Percentiles rank a stretch among this genome's conserved stretches.
These are phyloP conservation scores for Monilinia aucupariae DNA, from an alignment of 2,329 filamentous ascomycete genomes.

Conservation along the genomic window DNA sequence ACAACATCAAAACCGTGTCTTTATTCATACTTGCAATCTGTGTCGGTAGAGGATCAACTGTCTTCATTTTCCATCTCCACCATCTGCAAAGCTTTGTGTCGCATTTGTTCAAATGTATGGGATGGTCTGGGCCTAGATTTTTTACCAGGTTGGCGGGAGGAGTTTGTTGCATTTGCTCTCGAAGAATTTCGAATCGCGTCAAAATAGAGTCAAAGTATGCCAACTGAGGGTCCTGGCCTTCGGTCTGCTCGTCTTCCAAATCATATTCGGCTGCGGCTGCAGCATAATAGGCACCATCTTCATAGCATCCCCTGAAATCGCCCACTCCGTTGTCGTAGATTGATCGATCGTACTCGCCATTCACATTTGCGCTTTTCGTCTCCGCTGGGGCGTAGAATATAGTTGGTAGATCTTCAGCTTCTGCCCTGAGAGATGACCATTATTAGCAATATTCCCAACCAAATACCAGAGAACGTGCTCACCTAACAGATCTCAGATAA, in stretches of 20 bases:
- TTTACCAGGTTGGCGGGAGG: conserved; percentile 50
- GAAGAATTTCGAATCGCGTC: conserved; percentile 59
- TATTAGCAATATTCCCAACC: conserved; percentile 36
- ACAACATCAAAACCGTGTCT: conserved; percentile 57
- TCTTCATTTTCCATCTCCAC: conserved; percentile 50
- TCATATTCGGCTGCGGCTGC: conserved; percentile 38
- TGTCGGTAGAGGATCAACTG: conserved; percentile 51
- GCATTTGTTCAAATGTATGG: conserved; percentile 40
- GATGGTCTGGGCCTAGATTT: conserved; percentile 48
- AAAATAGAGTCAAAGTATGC: conserved; percentile 65
- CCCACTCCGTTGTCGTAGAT: conserved; percentile 47
- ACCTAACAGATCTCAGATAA: conserved; percentile 69
- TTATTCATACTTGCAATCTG: conserved; percentile 63
- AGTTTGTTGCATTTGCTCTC: conserved; percentile 51
- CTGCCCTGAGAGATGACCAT: conserved; percentile 54
- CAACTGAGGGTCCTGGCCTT: conserved; percentile 45
- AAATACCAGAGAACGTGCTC: conserved; percentile 34
- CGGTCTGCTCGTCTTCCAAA: conserved; percentile 28
- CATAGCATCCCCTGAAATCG: conserved; percentile 60
- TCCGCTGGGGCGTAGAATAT: conserved; percentile 59
- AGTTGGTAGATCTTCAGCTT: conserved; percentile 69
- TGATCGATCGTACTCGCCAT: conserved; percentile 32
- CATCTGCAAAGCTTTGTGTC: conserved; percentile 41
- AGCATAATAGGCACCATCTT: conserved; percentile 74
- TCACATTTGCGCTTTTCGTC: conserved; percentile 30